Base-by-base conservation (phyloP, 2,329 filamentous ascomycete species). In the Phaeosphaeriaceae sp. region DNA sequence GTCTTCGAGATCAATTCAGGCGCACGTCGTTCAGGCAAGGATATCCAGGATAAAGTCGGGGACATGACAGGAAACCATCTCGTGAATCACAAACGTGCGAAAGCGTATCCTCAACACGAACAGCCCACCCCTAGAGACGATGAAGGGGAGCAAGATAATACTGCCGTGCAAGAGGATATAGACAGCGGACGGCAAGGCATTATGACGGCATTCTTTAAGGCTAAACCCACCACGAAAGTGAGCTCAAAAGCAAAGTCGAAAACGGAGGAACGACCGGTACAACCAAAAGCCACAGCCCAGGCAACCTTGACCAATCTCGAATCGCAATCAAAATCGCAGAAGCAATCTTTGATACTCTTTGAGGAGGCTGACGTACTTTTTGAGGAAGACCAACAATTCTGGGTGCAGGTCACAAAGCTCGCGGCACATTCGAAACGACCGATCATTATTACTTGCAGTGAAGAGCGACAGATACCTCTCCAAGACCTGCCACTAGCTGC, bases 11-110 rank as follows among this genome's bases (percentile, higher is more conserved):
- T 99, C 72, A 96, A 96, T 70, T 81, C 94, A 0, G 88, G 92
- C 59, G 92, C 87, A 65, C 88, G 93, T 51, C 85, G 95, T 61
- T 96, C 88, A 71, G 94, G 93, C 31, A 95, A 90, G 74, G 95
- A 99, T 69, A 88, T 99, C 48, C 76, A 96, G 33, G 95, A 99
- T 69, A 91, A 87, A 67, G 92, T 99, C 46, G 96, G 95, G 42
- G 93, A 99, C 77, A 98, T 99, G 94, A 95, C 93, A 3, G 89
- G 89, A 60, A 98, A 99, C 69, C 95, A 99, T 76, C 84, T 97
- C 1, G 94, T 99, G 20, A 88, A 88, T 63, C 83, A 74, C 54
- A 60, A 75, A 68, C 48, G 75, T 65, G 48, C 58, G 13, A 61
- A 65, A 40, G 48, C 47, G 13, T 53, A 82, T 80, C 49, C 52